phyloP scores from a whole-genome alignment of 768 basidiomycete species.

The Mrakia hoshinonis region DNA sequence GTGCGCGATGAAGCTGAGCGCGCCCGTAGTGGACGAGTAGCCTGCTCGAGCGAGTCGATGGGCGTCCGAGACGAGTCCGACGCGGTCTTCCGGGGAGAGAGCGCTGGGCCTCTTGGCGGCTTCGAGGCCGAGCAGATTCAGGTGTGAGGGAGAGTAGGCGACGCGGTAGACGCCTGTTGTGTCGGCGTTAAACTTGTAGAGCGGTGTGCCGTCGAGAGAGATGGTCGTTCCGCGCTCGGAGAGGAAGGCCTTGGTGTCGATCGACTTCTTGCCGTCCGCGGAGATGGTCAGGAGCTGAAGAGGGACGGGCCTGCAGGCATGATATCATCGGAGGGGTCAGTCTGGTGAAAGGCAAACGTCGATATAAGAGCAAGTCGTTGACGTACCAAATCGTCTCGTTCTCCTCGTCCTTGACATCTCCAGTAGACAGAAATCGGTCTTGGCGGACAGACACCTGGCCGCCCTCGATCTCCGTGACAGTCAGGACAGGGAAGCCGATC shows the following conservation, averaged over 20 bases:
- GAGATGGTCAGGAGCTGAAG: conserved; percentile 60
- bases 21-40: conserved; percentile 63
- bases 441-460: conserved; percentile 69
- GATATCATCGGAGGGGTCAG: neutral
- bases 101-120: conserved; percentile 57
- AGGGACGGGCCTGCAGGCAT: conserved; percentile 84
- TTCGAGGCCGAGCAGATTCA: conserved; percentile 68
- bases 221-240: conserved; percentile 59
- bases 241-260: conserved; percentile 61
- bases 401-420: conserved; percentile 65
- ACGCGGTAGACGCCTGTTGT: conserved; percentile 87
- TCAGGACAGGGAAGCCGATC: conserved; percentile 82
- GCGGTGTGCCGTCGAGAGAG: conserved; percentile 56
- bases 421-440: conserved; percentile 84
- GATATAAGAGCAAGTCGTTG: neutral
- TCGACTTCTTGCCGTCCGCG: conserved; percentile 49
- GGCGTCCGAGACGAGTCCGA: conserved; percentile 81
- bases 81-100: conserved; percentile 75
- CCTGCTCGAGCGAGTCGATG: conserved; percentile 74
- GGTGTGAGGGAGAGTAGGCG: conserved; percentile 68
- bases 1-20: conserved; percentile 61
- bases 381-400: conserved; percentile 76
- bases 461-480: conserved; percentile 60
- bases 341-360: neutral
- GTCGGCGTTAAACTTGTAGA: conserved; percentile 82